Conservation (phyloP, 768 basidiomycete genomes). For the Tulasnella calospora region DNA sequence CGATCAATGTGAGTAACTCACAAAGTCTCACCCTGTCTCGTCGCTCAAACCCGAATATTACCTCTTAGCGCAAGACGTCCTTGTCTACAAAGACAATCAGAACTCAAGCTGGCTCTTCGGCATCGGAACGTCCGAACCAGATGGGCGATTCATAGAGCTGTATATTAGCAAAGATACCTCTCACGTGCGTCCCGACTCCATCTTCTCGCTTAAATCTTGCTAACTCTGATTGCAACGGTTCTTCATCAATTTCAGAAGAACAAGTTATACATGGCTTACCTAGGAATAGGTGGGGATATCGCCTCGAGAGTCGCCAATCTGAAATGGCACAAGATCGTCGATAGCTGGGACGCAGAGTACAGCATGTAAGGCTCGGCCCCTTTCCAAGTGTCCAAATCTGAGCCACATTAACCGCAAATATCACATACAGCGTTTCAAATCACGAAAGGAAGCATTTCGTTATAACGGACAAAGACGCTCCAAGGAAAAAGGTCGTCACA, state of each 20-base stretch:
- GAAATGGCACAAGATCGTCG: constrained; percentile 65
- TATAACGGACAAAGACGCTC: constrained; percentile 60
- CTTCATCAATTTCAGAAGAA: constrained; percentile 50
- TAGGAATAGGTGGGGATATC: constrained; percentile 42
- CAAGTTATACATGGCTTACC: constrained; percentile 66
- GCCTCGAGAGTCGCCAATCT: constrained; percentile 53
- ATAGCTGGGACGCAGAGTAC: constrained; percentile 66
- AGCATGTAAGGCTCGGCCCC: constrained; percentile 46
- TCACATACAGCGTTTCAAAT: constrained; percentile 51
- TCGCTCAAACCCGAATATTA: no score
- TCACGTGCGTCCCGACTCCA: no score
- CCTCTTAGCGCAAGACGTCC: no score
- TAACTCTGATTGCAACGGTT: background rate
- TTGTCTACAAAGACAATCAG: no score
- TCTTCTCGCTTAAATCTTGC: no score
- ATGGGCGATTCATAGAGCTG: no score
- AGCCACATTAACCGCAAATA: background rate
- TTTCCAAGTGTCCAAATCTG: background rate
- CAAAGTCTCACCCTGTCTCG: no score
- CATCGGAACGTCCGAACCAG: no score
- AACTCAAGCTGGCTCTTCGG: no score
- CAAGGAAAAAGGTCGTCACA: constrained; percentile 60
- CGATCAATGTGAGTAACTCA: constrained; percentile 47
- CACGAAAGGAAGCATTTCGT: constrained; percentile 60
- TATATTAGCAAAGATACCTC: no score